A percentile compares a stretch with the other conserved stretches of the same genome.
phyloP scores from a whole-genome alignment of 306 rosid genomes.

The Chamaecrista fasciculata region DNA sequence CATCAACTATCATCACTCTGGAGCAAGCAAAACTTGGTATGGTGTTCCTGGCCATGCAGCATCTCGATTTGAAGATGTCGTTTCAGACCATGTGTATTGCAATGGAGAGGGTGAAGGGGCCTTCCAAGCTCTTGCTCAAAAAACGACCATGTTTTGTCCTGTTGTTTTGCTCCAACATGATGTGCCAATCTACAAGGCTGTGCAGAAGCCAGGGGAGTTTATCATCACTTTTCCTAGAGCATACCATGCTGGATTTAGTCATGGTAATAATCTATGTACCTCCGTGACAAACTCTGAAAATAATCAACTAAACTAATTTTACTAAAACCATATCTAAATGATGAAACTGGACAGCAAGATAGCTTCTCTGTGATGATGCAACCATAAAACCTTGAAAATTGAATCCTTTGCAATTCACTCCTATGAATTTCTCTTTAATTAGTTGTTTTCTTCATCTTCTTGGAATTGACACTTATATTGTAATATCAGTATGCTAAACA shows the following conservation, averaged over 20 bases:
- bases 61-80: conserved; percentile 33
- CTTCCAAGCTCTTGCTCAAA: conserved; percentile 30
- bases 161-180: conserved; percentile 30
- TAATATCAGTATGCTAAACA: too few relatives aligned
- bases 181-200: conserved; percentile 41
- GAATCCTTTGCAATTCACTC: too few relatives aligned
- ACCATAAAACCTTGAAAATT: too few relatives aligned
- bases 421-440: too few relatives aligned
- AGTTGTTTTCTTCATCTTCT: too few relatives aligned
- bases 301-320: too few relatives aligned
- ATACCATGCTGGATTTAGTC: conserved; percentile 49
- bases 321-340: too few relatives aligned
- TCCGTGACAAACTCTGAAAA: too few relatives aligned
- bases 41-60: conserved; percentile 37
- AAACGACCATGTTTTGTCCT: conserved; percentile 45
- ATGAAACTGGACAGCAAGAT: too few relatives aligned
- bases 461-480: too few relatives aligned
- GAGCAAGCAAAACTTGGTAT: conserved; percentile 45
- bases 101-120: conserved; percentile 27
- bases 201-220: conserved; percentile 47
- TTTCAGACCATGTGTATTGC: conserved; percentile 26
- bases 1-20: conserved; percentile 47
- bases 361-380: too few relatives aligned
- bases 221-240: conserved; percentile 42
- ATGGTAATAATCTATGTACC: conserved; percentile 21